Evolutionary conservation across 192 early-diverging fungal species (phyloP).

Genomic region (Funneliformis geosporum): DNA sequence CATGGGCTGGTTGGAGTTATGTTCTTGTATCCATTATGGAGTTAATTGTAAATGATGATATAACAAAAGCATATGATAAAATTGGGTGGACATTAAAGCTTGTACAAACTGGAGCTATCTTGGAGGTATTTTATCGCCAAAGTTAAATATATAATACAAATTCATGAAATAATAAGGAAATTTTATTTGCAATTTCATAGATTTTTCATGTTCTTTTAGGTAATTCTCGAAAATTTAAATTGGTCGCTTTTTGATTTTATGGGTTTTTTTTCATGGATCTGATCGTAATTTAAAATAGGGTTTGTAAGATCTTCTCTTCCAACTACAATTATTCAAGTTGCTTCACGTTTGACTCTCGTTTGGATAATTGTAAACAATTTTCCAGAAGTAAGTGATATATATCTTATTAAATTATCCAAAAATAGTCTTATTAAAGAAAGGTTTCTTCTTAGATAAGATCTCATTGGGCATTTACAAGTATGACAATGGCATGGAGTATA

Average conservation of each 20-base stretch:
- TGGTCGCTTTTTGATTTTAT: neutral
- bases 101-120: conserved; percentile 81
- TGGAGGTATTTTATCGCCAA: conserved; percentile 67
- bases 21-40: conserved; percentile 62
- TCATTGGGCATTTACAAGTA: conserved; percentile 71
- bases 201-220: conserved; percentile 42
- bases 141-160: neutral
- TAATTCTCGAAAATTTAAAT: conserved; percentile 1
- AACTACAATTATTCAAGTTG: conserved; percentile 86
- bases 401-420: neutral
- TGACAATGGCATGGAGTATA: conserved; percentile 89
- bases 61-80: conserved; percentile 60
- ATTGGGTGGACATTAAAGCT: conserved; percentile 63
- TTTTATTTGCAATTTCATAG: conserved; percentile 27
- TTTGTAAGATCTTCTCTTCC: conserved; percentile 79
- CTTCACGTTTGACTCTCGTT: conserved; percentile 81
- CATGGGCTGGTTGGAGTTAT: conserved; percentile 80
- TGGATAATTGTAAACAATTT: conserved; percentile 79
- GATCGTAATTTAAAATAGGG: conserved; percentile 42
- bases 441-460: conserved; percentile 19
- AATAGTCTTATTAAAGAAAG: neutral
- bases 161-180: conserved; percentile 26
- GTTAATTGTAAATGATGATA: conserved; percentile 55
- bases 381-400: conserved; percentile 50
- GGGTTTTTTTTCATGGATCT: neutral